Base-by-base conservation (phyloP, 805 yeast genomes). In the Saccharomycopsis fibuligera region DNA sequence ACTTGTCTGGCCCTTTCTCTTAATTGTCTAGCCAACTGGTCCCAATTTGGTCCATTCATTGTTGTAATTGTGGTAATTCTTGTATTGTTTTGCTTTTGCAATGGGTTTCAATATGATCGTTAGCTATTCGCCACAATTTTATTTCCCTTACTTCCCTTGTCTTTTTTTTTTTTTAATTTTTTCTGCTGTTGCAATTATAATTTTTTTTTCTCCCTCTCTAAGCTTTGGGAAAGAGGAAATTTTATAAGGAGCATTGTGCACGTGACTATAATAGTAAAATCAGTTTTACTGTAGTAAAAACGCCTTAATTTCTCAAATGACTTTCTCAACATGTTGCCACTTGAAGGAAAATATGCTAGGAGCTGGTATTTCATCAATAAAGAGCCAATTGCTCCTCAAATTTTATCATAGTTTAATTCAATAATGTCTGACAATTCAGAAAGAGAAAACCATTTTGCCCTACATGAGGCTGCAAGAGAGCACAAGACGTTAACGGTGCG, bases 381-480 rank as follows among this genome's bases (percentile, higher is more conserved):
- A n/a, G n/a, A n/a, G n/a, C n/a, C n/a, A n/a, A n/a, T n/a, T n/a
- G n/a, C n/a, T n/a, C n/a, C n/a, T n/a, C n/a, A n/a, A n/a, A n/a
- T n/a, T n/a, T n/a, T n/a, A n/a, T n/a, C n/a, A n/a, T n/a, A n/a
- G n/a, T n/a, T n/a, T n/a, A n/a, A n/a, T n/a, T n/a, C n/a, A n/a
- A n/a, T n/a, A n/a, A n/a, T n/a, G n/a, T n/a, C n/a, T n/a, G n/a
- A n/a, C n/a, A n/a, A n/a, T 12, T 10, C 21, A 29, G 14, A 14
- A 5, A 30, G 24, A 31, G 44, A 48, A 19, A 41, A 41, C 36
- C 17, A 41, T 23, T 58, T 47, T n/a, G n/a, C n/a, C n/a, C 53
- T 83, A 4, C 86, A 81, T 54, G 78, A 79, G 40, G 90, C 91
- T 2, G 83, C 85, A 4, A 72, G 79, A 56, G 81, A 81, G 17